Evolutionary conservation across 225 moss, liverwort and hornwort genomes (phyloP).

Genomic region (Physcomitrellopsis africana): DNA sequence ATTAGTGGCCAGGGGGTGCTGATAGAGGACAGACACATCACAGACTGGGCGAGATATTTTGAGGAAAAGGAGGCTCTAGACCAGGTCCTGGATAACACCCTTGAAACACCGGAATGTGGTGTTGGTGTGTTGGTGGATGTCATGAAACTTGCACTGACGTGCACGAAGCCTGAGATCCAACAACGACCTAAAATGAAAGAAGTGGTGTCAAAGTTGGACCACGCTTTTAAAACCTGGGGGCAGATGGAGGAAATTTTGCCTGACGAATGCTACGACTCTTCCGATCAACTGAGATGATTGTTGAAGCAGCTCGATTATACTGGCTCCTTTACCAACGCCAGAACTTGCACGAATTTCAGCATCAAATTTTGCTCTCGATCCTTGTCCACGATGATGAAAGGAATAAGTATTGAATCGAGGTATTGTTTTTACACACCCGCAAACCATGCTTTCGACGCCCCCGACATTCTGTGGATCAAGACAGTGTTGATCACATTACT

Average conservation of each 20-base stretch:
- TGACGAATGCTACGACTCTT: background rate
- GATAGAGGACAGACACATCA: constrained; percentile 25
- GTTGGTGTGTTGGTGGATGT: constrained; percentile 23
- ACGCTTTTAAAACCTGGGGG: constrained; percentile 24
- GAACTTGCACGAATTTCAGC: too few relatives aligned
- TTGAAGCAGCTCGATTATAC: too few relatives aligned
- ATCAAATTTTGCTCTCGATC: too few relatives aligned
- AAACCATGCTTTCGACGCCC: too few relatives aligned
- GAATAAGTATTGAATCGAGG: too few relatives aligned
- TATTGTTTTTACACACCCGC: too few relatives aligned
- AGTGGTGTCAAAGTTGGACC: constrained; percentile 29
- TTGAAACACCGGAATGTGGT: background rate
- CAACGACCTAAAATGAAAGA: constrained; percentile 40
- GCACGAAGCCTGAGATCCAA: constrained; percentile 27
- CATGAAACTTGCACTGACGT: constrained; percentile 25
- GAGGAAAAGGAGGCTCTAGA: constrained; percentile 16
- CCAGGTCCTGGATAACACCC: constrained; percentile 20
- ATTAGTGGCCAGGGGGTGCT: constrained; percentile 37
- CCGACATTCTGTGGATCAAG: too few relatives aligned
- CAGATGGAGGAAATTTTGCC: background rate
- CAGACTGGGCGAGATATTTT: constrained; percentile 26
- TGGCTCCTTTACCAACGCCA: too few relatives aligned
- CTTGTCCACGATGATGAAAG: too few relatives aligned
- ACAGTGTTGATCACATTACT: too few relatives aligned
- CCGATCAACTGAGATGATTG: constrained; percentile 22